These are phyloP conservation scores for Flagelloscypha sp. DNA, from an alignment of 768 basidiomycete genomes.

Conservation along the genomic window DNA sequence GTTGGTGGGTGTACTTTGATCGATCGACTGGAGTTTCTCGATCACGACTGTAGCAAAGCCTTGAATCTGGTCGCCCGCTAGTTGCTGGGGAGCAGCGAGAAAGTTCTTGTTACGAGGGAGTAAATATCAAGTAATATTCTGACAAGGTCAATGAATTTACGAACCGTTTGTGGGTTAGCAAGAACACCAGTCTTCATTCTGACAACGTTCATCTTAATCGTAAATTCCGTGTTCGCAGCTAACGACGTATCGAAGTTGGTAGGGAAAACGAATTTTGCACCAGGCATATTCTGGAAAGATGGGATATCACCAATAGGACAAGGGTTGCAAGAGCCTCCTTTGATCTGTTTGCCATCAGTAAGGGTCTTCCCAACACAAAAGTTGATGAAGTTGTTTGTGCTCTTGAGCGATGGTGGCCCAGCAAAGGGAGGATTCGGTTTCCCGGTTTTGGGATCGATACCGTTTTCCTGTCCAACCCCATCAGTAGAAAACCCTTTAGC, in stretches of 20 bases:
- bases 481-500: conserved; percentile 41
- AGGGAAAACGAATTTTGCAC: conserved; percentile 24
- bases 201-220: conserved; percentile 18
- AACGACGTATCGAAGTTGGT: conserved; percentile 19
- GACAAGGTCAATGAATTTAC: no score
- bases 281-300: conserved; percentile 21
- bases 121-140: no score
- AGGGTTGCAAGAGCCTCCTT: conserved; percentile 30
- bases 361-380: conserved; percentile 38
- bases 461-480: conserved; percentile 32
- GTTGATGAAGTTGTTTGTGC: conserved; percentile 59
- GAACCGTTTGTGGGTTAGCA: conserved; percentile 29
- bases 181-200: conserved; percentile 27
- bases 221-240: conserved; percentile 27
- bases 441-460: no score
- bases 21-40: conserved; percentile 35
- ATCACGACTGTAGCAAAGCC: conserved; percentile 56
- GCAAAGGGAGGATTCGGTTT: conserved; percentile 26
- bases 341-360: conserved; percentile 28
- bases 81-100: conserved; percentile 49
- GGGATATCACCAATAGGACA: conserved; percentile 28
- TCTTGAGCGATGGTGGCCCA: conserved; percentile 44
- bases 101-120: conserved; percentile 40
- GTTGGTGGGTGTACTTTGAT: conserved; percentile 37
- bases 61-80: conserved; percentile 44